Conservation (phyloP, 352 stramenopile species). For the Pythium phragmitis region DNA sequence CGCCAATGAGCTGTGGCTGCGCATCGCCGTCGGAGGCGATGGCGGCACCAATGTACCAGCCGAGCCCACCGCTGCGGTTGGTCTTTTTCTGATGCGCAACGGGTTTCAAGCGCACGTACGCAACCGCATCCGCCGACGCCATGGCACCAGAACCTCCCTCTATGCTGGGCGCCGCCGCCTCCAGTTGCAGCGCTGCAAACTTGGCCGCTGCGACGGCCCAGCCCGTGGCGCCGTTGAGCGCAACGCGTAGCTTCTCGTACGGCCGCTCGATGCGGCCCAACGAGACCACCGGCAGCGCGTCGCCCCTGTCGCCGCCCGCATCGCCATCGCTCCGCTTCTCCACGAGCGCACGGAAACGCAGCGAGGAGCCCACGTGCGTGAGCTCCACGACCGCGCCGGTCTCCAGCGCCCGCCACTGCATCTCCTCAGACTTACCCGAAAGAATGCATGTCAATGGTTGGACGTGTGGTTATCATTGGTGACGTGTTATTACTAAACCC, state of each 20-base stretch:
- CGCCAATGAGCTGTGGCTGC: slow-evolving; percentile 41
- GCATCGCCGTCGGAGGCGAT: not conserved
- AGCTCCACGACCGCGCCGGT: slow-evolving; percentile 63
- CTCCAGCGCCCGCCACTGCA: slow-evolving; percentile 28
- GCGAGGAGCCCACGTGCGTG: slow-evolving; percentile 38
- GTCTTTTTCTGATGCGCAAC: slow-evolving; percentile 69
- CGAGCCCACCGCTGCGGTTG: slow-evolving; percentile 39
- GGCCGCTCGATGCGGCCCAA: slow-evolving; percentile 62
- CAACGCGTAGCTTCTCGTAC: slow-evolving; percentile 80
- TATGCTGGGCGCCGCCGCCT: slow-evolving; percentile 27
- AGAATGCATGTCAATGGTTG: not conserved
- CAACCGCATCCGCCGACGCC: not conserved
- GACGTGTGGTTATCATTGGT: slow-evolving; percentile 13
- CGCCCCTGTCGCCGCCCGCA: not conserved
- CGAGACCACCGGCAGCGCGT: slow-evolving; percentile 19
- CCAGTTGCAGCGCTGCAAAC: slow-evolving; percentile 64
- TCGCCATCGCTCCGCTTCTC: slow-evolving; percentile 39
- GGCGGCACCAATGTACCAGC: slow-evolving; percentile 53
- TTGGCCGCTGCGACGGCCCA: slow-evolving; percentile 66
- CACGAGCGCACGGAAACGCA: slow-evolving; percentile 50
- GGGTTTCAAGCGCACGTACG: slow-evolving; percentile 47
- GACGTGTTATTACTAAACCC: not conserved
- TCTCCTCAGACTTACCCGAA: not conserved
- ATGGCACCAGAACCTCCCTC: not conserved
- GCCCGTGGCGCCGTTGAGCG: slow-evolving; percentile 58